Base-by-base conservation (phyloP, 2,329 filamentous ascomycete species). In the Septoria petroselini region DNA sequence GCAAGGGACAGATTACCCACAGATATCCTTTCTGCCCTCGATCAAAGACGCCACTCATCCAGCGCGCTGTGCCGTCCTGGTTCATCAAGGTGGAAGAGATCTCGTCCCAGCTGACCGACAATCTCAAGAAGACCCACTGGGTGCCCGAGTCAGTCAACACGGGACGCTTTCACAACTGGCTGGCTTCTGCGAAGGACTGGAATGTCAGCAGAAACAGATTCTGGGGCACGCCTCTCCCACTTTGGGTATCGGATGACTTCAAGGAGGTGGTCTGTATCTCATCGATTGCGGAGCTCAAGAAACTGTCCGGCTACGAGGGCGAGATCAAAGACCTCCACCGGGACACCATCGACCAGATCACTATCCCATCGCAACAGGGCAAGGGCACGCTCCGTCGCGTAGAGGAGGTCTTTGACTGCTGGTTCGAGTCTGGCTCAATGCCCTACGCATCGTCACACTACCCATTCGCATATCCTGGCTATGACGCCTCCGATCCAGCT, bases 371-470 rank as follows among this genome's bases (percentile, higher is more conserved):
- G 67, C 86, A 88, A 70, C 79, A 85, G 71, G 91, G 91, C 60
- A 95, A 91, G 65, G 91, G 90, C 15, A 76, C 79, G n/a, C 74
- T 96, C 55, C 84, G 79, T 62, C 84, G 91, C 59, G 79, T 93
- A 7, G 84, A 89, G 43, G 90, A 95, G 67, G 88, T 96, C 3
- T 95, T 96, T 62, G 91, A 96, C 71, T 96, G 91, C 67, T 96
- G 91, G 90, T 95, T 95, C 57, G 91, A 96, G 70, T 95, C 90
- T 35, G 91, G 91, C 53, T 91, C 86, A 66, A 96, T 96, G 91
- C 91, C 91, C 2, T 96, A 95, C 66, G 87, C 88, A 34, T 90
- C 85, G 58, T 82, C 86, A 55, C 91, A 96, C 68, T 96, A 94
- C 66, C 91, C 91, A 5, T 96, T 96, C 65, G 86, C 91, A 71